Evolutionary conservation across 2,329 filamentous ascomycete species (phyloP), one percentile per base, ranked within the genome.

Genomic region (Fonsecaea pugnacius): DNA sequence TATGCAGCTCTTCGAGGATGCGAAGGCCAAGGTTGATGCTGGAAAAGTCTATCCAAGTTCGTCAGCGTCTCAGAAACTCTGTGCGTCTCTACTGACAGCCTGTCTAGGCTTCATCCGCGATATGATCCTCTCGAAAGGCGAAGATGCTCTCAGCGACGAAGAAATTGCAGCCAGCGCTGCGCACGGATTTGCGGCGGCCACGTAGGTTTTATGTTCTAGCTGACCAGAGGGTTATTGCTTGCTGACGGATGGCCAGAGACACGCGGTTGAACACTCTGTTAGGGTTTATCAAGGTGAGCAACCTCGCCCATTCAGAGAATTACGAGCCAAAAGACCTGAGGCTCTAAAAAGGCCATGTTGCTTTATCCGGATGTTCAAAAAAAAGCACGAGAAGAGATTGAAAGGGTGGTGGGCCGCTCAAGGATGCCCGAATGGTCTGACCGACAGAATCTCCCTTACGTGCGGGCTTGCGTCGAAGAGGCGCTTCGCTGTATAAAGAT

Each of bases 271-370:
- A 51, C 48, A 51, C 48, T 4, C 30, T 51, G 9, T 51, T 8
- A n/a, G 9, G 9, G 9, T 51, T 51, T 51, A n/a, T 51, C 48
- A 51, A 51, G 48, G 48, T 51, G 8, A 4, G 14, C 2, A 10
- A n/a, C n/a, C n/a, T n/a, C n/a, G n/a, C n/a, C n/a, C n/a, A n/a
- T n/a, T n/a, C n/a, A n/a, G n/a, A n/a, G n/a, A n/a, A n/a, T n/a
- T n/a, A n/a, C n/a, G n/a, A n/a, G n/a, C n/a, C n/a, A n/a, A n/a
- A n/a, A n/a, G n/a, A n/a, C n/a, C n/a, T n/a, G n/a, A n/a, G n/a
- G n/a, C n/a, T n/a, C n/a, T n/a, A n/a, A n/a, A 18, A 14, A 51
- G 48, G 48, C 48, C 48, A 51, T 51, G 48, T 21, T 51, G 9
- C 30, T 51, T 4, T 51, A 51, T 16, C 48, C 48, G 1, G 48